These are phyloP conservation scores for Cryphonectria radicalis DNA, from an alignment of 2,329 filamentous ascomycete genomes.

Conservation along the genomic window DNA sequence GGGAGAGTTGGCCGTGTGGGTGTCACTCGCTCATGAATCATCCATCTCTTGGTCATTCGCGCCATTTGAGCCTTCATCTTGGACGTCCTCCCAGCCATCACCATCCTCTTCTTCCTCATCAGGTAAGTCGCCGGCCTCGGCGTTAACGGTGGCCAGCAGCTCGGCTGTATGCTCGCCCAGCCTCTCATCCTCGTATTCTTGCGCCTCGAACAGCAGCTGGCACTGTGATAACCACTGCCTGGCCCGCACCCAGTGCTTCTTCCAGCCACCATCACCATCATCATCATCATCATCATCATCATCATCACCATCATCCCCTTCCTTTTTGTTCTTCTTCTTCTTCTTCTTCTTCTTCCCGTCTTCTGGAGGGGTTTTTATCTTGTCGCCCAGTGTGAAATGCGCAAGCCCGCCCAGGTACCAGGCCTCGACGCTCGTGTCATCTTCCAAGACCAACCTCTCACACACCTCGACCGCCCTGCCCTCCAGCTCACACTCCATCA, in stretches of 20 bases:
- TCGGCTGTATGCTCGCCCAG: conserved; percentile 76
- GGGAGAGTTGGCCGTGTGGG: conserved; percentile 40
- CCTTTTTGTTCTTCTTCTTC: conserved; percentile 31
- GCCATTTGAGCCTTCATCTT: conserved; percentile 50
- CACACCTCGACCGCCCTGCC: conserved; percentile 83
- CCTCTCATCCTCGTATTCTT: conserved; percentile 85
- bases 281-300: no score
- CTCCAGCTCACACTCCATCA: conserved; percentile 91
- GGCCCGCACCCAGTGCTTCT: conserved; percentile 71
- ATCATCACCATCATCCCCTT: no score
- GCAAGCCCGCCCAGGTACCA: conserved; percentile 98
- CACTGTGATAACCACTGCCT: conserved; percentile 83
- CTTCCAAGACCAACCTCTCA: conserved; percentile 81
- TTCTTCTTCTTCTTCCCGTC: conserved; percentile 33
- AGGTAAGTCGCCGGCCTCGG: conserved; percentile 64
- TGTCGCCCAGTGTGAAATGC: conserved; percentile 77
- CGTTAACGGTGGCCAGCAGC: conserved; percentile 66
- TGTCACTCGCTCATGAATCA: conserved; percentile 37
- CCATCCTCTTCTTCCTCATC: conserved; percentile 61
- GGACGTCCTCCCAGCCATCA: conserved; percentile 49
- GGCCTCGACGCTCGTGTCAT: conserved; percentile 91
- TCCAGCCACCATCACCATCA: conserved; percentile 51
- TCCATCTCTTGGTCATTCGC: conserved; percentile 57
- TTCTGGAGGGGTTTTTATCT: conserved; percentile 53
- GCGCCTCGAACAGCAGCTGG: conserved; percentile 73